Base-by-base conservation (phyloP, 108 stramenopile species). In the Pseudonitzschia pungens region DNA sequence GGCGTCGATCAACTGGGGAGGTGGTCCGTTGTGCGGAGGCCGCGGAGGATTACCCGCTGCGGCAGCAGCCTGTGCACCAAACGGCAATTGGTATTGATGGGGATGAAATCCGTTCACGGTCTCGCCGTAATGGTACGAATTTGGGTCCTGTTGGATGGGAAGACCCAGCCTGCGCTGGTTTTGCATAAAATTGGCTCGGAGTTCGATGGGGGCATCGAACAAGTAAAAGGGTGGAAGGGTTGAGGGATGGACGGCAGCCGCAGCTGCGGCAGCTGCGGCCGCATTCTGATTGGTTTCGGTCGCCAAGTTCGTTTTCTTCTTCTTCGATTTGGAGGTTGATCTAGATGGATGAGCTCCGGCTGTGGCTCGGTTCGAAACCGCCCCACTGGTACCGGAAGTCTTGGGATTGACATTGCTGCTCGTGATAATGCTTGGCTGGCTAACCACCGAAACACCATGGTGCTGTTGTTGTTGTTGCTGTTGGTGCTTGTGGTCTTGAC, bases 31-130 rank as follows among this genome's bases (percentile, higher is more conserved):
- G 60, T 31, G 26, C 22, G 54, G 54, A 20, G n/a, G n/a, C 33
- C 11, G 26, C 22, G 54, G 54, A 57, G 69, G 9, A 21, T 16
- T 20, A 10, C 40, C 64, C 16, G 16, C 21, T 0, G 41, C 21
- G 16, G 21, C 20, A 14, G 64, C 40, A 8, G 63, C 31, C 11
- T 1, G 22, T 2, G 74, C 71, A 33, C 69, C 59, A 8, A 69
- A 44, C 14, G 69, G 69, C 20, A 58, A 26, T 27, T 62, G 60
- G 36, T 40, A 62, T 28, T 55, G 69, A 53, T 92, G 91, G 27
- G 90, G 88, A 71, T 92, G 86, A 69, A 87, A 89, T 58, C 88
- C 90, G 54, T 89, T 92, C 15, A 75, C 76, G 12, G 76, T 40
- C 57, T 86, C 86, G 0, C 88, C 91, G 67, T 86, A 89, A 71